These are phyloP conservation scores for Kwoniella sp. DNA, from an alignment of 768 basidiomycete genomes.

Conservation along the genomic window DNA sequence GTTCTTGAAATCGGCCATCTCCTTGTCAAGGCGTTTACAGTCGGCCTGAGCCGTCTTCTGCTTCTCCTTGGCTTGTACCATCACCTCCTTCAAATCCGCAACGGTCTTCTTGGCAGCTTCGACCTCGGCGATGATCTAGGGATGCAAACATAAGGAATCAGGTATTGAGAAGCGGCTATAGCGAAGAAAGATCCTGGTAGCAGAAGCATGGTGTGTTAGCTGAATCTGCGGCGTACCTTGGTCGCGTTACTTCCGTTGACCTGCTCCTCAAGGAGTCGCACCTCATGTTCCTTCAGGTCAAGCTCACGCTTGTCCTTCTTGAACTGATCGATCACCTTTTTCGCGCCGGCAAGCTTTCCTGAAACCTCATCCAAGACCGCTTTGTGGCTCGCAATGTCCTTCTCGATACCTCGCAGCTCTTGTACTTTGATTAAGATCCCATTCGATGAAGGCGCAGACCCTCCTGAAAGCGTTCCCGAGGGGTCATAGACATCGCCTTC, in stretches of 20 bases:
- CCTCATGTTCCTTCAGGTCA: constrained; percentile 87
- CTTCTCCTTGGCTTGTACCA: constrained; percentile 66
- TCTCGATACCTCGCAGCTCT: constrained; percentile 72
- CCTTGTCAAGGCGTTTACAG: constrained; percentile 83
- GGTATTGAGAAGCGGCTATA: background rate
- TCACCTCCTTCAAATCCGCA: constrained; percentile 53
- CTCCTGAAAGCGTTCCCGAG: constrained; percentile 88
- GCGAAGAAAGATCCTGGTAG: background rate
- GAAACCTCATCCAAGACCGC: constrained; percentile 62
- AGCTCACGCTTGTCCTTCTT: constrained; percentile 66
- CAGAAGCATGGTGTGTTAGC: too few species aligned
- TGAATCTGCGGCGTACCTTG: constrained; percentile 62
- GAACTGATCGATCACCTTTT: constrained; percentile 55
- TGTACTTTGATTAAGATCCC: constrained; percentile 81
- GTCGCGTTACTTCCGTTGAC: constrained; percentile 85
- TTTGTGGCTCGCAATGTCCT: constrained; percentile 62
- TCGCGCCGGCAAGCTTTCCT: constrained; percentile 61
- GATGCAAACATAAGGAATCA: background rate
- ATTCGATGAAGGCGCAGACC: constrained; percentile 72
- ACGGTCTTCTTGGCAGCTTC: constrained; percentile 70
- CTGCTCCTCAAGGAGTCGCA: constrained; percentile 77
- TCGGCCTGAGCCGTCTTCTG: constrained; percentile 76
- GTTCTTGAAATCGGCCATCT: constrained; percentile 98
- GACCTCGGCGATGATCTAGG: constrained; percentile 76
- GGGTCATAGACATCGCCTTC: constrained; percentile 97